phyloP scores from a whole-genome alignment of 108 stramenopile genomes.

The Nitzschia sp. region DNA sequence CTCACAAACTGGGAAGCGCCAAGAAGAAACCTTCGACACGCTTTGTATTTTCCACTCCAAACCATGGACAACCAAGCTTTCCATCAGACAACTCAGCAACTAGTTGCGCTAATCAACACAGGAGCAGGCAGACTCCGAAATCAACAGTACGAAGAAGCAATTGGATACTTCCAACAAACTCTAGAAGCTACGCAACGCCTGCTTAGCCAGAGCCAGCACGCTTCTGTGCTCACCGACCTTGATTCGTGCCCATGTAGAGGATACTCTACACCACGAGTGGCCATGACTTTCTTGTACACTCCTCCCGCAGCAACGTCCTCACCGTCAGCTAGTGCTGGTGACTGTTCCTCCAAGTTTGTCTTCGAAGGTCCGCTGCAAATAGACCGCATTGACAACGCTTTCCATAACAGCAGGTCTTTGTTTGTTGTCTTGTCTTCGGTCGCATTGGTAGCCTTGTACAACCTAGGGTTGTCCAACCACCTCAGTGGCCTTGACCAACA shows the following conservation, averaged over 20 bases:
- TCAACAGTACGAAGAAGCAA: background rate
- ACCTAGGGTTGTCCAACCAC: background rate
- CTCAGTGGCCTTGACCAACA: background rate
- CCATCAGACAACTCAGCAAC: background rate
- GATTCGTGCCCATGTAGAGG: background rate
- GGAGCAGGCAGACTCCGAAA: background rate
- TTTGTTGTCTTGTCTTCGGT: background rate
- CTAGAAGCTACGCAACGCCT: background rate
- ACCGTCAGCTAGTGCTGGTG: background rate
- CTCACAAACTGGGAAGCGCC: too few relatives aligned
- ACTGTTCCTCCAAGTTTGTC: background rate
- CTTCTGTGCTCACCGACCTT: background rate
- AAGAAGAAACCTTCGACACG: too few relatives aligned
- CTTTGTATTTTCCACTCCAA: background rate
- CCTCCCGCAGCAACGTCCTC: background rate
- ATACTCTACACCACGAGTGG: background rate
- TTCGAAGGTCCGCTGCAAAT: background rate
- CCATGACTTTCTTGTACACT: background rate
- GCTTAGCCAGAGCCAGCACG: background rate
- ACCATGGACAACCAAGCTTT: background rate
- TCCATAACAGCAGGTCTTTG: background rate
- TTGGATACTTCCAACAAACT: background rate
- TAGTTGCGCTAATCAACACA: background rate
- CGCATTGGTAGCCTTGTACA: background rate
- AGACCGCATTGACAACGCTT: background rate